Evolutionary conservation across 148 eudicot genomes (phyloP).

Genomic region (Amaranthus hypochondriacus): DNA sequence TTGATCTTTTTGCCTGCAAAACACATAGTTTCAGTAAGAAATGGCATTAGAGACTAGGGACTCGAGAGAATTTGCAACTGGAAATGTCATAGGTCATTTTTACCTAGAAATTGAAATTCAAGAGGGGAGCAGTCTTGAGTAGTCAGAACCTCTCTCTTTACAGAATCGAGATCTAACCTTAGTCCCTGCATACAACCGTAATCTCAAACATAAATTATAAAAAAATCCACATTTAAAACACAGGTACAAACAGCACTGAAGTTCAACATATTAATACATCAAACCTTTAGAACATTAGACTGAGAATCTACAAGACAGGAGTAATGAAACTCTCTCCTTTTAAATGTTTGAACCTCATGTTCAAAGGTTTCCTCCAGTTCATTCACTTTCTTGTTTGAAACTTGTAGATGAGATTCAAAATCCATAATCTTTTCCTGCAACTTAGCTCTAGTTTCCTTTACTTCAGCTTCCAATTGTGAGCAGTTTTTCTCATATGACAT

Average conservation of each 20-base stretch:
- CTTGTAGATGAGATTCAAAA: slow-evolving; percentile 49
- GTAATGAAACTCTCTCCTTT: slow-evolving; percentile 55
- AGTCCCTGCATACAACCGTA: slow-evolving; percentile 43
- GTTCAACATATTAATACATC: slow-evolving; percentile 12
- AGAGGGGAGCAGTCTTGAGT: slow-evolving; percentile 44
- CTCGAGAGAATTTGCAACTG: slow-evolving; percentile 7
- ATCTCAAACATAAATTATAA: slow-evolving; percentile 13
- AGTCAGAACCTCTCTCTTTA: slow-evolving; percentile 58
- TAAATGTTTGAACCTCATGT: slow-evolving; percentile 52
- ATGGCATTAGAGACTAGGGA: background rate
- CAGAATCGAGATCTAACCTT: slow-evolving; percentile 46
- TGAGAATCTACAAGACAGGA: slow-evolving; percentile 59
- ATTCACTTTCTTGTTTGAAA: slow-evolving; percentile 61
- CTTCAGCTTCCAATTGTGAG: slow-evolving; percentile 47
- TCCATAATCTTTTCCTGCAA: slow-evolving; percentile 59
- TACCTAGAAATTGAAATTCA: slow-evolving; percentile 75
- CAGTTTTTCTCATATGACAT: slow-evolving; percentile 41
- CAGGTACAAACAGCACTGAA: background rate
- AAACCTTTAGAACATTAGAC: slow-evolving; percentile 56
- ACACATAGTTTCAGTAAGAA: slow-evolving; percentile 15
- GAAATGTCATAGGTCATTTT: slow-evolving; percentile 5
- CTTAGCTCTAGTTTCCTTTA: slow-evolving; percentile 45
- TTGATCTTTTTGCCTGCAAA: slow-evolving; percentile 59
- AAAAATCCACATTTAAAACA: background rate
- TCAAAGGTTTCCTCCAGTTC: slow-evolving; percentile 67